These are phyloP conservation scores for Millerozyma acaciae DNA, from an alignment of 805 yeast species.

Conservation along the genomic window DNA sequence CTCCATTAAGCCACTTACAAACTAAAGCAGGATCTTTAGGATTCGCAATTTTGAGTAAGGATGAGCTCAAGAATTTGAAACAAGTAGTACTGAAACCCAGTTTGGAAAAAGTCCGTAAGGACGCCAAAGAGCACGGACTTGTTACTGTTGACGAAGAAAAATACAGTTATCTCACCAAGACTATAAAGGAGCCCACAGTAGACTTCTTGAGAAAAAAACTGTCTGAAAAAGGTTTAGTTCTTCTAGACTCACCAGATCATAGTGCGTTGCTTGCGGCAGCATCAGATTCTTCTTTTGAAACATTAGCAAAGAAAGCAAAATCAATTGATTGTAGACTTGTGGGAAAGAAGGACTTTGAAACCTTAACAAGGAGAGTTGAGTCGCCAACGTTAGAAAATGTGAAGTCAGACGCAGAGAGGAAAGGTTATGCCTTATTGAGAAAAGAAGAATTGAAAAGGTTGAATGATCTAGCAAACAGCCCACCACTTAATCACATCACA, in stretches of 20 bases:
- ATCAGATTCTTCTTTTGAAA: too few relatives aligned
- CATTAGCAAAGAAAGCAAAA: constrained; percentile 8
- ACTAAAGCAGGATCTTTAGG: constrained; percentile 31
- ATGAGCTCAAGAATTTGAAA: constrained; percentile 31
- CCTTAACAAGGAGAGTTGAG: too few relatives aligned
- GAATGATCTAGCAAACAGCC: constrained; percentile 27
- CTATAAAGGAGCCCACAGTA: constrained; percentile 5
- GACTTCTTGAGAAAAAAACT: constrained; percentile 6
- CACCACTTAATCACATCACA: constrained; percentile 19
- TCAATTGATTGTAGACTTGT: constrained; percentile 13
- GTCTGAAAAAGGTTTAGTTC: constrained; percentile 4
- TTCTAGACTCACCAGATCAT: too few relatives aligned
- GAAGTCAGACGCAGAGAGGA: too few relatives aligned
- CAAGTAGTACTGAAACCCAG: constrained; percentile 26
- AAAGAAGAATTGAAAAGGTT: too few relatives aligned
- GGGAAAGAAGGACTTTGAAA: constrained; percentile 11
- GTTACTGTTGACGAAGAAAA: constrained; percentile 10
- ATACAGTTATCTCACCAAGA: constrained; percentile 7
- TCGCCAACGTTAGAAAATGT: too few relatives aligned
- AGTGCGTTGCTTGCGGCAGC: constrained; percentile 1
- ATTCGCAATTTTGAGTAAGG: constrained; percentile 27
- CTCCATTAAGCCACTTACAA: constrained; percentile 32
- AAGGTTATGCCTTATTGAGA: too few relatives aligned
- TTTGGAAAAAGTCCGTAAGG: constrained; percentile 18
- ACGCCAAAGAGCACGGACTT: constrained; percentile 13